These are phyloP conservation scores for Microbotryum scabiosae DNA, from an alignment of 1,284 basidiomycete species.

Conservation along the genomic window DNA sequence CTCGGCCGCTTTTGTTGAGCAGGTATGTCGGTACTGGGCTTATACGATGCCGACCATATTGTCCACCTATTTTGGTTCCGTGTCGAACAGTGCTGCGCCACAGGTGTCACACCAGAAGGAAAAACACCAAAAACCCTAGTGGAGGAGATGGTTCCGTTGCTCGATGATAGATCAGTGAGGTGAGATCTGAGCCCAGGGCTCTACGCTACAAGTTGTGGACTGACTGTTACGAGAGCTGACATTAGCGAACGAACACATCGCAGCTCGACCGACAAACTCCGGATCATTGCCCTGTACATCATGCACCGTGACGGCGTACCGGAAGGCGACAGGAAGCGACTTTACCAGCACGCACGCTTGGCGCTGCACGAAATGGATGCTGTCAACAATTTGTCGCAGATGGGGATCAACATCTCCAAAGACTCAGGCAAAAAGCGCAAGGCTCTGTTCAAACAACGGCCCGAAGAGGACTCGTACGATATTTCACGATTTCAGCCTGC, in stretches of 20 bases:
- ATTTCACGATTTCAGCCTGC: slow-evolving; percentile 88
- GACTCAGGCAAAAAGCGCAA: slow-evolving; percentile 60
- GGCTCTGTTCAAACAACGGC: slow-evolving; percentile 55
- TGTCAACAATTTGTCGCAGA: slow-evolving; percentile 72
- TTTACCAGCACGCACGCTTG: slow-evolving; percentile 95
- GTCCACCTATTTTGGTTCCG: background rate
- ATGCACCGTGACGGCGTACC: slow-evolving; percentile 93
- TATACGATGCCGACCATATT: background rate
- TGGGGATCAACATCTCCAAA: slow-evolving; percentile 72
- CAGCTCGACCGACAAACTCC: slow-evolving; percentile 85
- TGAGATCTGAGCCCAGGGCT: slow-evolving; percentile 41
- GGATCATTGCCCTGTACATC: slow-evolving; percentile 93
- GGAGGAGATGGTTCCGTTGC: slow-evolving; percentile 95
- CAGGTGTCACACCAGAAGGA: slow-evolving; percentile 76
- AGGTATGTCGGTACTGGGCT: slow-evolving; percentile 49
- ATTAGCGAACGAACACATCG: background rate
- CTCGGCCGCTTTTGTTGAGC: slow-evolving; percentile 82
- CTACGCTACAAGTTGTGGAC: background rate
- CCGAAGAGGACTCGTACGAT: slow-evolving; percentile 80
- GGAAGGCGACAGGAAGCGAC: slow-evolving; percentile 84
- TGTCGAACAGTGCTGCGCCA: slow-evolving; percentile 71
- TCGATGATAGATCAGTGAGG: slow-evolving; percentile 78
- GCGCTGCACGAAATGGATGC: slow-evolving; percentile 86
- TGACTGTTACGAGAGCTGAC: background rate
- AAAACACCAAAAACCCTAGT: slow-evolving; percentile 86